Percentiles rank a stretch among this genome's conserved stretches.
These are phyloP conservation scores for Tillandsia fasciculata DNA, from an alignment of 176 grass and related monocot genomes.

Conservation along the genomic window DNA sequence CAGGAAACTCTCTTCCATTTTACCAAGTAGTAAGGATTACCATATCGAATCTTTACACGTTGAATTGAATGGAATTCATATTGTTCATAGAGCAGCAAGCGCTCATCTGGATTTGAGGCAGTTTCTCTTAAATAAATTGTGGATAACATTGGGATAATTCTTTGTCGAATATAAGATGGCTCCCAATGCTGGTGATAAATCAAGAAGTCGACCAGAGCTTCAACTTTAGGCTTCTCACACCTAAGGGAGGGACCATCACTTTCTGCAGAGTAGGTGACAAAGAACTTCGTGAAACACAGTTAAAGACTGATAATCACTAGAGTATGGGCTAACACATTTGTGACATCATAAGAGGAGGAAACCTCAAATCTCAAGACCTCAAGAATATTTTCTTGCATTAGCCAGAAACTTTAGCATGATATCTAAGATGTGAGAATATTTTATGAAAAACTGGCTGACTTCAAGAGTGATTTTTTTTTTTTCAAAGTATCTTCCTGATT, in stretches of 20 bases:
- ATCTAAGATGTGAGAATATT: too few species aligned
- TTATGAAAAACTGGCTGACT: too few species aligned
- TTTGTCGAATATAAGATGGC: slow-evolving; percentile 76
- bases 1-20: slow-evolving; percentile 53
- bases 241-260: slow-evolving; percentile 29
- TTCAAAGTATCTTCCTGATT: too few species aligned
- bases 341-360: too few species aligned
- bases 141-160: slow-evolving; percentile 70
- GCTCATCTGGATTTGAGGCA: slow-evolving; percentile 24
- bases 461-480: too few species aligned
- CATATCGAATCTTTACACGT: slow-evolving; percentile 56
- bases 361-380: too few species aligned
- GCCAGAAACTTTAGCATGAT: too few species aligned
- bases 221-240: slow-evolving; percentile 74
- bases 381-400: too few species aligned
- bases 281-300: not conserved
- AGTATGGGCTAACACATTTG: not conserved
- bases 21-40: slow-evolving; percentile 68
- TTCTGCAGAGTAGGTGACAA: slow-evolving; percentile 39
- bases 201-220: slow-evolving; percentile 72
- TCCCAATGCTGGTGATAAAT: slow-evolving; percentile 63
- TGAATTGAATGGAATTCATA: slow-evolving; percentile 79
- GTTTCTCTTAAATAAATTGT: slow-evolving; percentile 72
- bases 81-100: slow-evolving; percentile 53
- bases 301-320: not conserved